A percentile compares a stretch with the other conserved stretches of the same genome.
Conservation (phyloP, 306 rosid genomes). For the Malus domestica region ASM211411v1 NC_041805.1:25573501-25574000, state of each 20-base stretch:
- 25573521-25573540: no score
- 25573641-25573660: neutral
- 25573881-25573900: conserved; percentile 46
- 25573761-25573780: conserved; percentile 73
- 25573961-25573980: conserved; percentile 13
- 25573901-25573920: conserved; percentile 98
- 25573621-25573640: neutral
- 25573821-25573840: conserved; percentile 22
- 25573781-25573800: conserved; percentile 79
- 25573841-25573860: neutral
- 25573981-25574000: conserved; percentile 28
- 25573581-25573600: neutral
- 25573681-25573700: conserved; percentile 30
- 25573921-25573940: conserved; percentile 89
- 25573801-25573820: conserved; percentile 78
- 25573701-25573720: conserved; percentile 56
- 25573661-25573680: conserved; percentile 17
- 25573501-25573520: no score
- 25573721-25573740: conserved; percentile 39
- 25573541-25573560: neutral
- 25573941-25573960: conserved; percentile 54
- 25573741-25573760: conserved; percentile 94
- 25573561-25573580: neutral
- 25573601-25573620: neutral
- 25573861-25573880: neutral